Conservation (phyloP, 306 rosid genomes). For the Hippophae rhamnoides region DNA sequence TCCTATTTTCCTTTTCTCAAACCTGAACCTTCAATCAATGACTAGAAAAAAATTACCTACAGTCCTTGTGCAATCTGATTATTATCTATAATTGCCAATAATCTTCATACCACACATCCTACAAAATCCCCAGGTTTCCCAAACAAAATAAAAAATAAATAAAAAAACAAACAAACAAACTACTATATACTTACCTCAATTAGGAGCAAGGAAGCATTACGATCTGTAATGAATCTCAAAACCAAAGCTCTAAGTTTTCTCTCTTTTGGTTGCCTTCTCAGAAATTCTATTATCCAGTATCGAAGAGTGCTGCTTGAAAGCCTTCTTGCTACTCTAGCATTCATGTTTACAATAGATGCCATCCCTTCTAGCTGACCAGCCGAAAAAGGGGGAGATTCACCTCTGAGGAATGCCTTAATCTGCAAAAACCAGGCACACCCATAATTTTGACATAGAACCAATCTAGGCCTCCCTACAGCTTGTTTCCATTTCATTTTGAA, state of each 20-base stretch:
- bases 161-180: neutral
- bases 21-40: too few relatives aligned
- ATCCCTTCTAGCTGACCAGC: slow-evolving; percentile 80
- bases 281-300: slow-evolving; percentile 83
- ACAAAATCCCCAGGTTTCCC: neutral
- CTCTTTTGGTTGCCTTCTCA: slow-evolving; percentile 73
- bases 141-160: too few relatives aligned
- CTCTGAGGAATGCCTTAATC: slow-evolving; percentile 78
- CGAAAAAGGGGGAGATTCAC: slow-evolving; percentile 64
- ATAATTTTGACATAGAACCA: neutral
- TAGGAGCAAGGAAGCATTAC: slow-evolving; percentile 65
- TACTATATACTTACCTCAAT: slow-evolving; percentile 55
- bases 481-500: neutral
- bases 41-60: too few relatives aligned
- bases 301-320: slow-evolving; percentile 66
- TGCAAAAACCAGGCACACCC: slow-evolving; percentile 13
- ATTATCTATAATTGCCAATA: neutral
- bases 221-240: slow-evolving; percentile 80
- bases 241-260: slow-evolving; percentile 58
- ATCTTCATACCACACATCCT: neutral
- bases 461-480: too few relatives aligned
- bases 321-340: slow-evolving; percentile 52
- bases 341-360: slow-evolving; percentile 53
- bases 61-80: too few relatives aligned
- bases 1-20: too few relatives aligned